These are phyloP conservation scores for Capsella rubella DNA, from an alignment of 441 rosid species.

Conservation along the genomic window DNA sequence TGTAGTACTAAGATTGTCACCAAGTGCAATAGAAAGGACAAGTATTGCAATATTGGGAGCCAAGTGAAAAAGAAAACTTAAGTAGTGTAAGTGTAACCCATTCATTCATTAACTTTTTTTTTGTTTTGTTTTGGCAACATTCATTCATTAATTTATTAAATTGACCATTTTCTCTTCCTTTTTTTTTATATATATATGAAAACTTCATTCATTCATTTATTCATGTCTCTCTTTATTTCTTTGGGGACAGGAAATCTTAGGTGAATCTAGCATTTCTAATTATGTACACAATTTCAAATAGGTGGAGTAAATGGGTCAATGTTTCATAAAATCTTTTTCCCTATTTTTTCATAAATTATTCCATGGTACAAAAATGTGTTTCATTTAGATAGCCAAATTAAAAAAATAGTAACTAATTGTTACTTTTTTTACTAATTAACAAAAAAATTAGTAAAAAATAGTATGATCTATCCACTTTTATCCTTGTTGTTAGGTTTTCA, in stretches of 20 bases:
- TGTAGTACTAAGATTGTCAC: slow-evolving; percentile 53
- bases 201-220: background rate
- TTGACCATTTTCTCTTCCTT: background rate
- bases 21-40: slow-evolving; percentile 51
- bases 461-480: too few species aligned
- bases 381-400: too few species aligned
- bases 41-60: slow-evolving; percentile 43
- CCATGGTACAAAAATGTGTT: background rate
- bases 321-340: slow-evolving; percentile 33
- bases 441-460: too few species aligned
- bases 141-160: slow-evolving; percentile 29
- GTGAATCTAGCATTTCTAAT: slow-evolving; percentile 45
- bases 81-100: slow-evolving; percentile 21
- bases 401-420: too few species aligned
- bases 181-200: background rate
- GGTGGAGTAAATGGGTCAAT: slow-evolving; percentile 39
- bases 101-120: slow-evolving; percentile 20
- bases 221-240: slow-evolving; percentile 37
- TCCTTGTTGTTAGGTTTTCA: slow-evolving; percentile 13
- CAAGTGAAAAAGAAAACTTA: slow-evolving; percentile 38
- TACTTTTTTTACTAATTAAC: too few species aligned
- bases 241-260: slow-evolving; percentile 46
- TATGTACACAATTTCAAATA: slow-evolving; percentile 30
- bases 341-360: background rate
- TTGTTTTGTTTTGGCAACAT: slow-evolving; percentile 12